These are phyloP conservation scores for Thermochaetoides thermophila DNA, from an alignment of 495 filamentous ascomycete species.

Conservation along the genomic window DNA sequence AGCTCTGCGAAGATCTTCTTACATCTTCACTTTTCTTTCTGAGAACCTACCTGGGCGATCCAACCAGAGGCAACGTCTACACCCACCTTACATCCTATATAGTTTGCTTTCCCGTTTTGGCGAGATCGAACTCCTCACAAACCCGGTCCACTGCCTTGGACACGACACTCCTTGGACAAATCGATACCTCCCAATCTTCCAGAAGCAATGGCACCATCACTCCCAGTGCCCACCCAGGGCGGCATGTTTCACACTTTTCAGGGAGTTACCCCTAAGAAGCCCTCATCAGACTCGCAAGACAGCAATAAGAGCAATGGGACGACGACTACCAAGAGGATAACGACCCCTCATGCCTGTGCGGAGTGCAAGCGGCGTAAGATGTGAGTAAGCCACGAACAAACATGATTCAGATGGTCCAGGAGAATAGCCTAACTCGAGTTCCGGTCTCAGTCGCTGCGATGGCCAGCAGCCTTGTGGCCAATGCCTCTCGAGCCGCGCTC, in stretches of 20 bases:
- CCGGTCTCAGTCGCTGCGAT: constrained; percentile 32
- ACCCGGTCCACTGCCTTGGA: too few relatives aligned
- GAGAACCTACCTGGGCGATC: too few relatives aligned
- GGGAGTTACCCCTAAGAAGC: constrained; percentile 33
- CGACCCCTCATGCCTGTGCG: constrained; percentile 43
- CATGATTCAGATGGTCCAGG: not conserved
- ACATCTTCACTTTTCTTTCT: too few relatives aligned
- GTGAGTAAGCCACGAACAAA: constrained; percentile 14
- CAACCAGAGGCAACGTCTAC: too few relatives aligned
- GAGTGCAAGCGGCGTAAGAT: constrained; percentile 47
- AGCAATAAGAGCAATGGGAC: constrained; percentile 27
- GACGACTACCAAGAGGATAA: constrained; percentile 33
- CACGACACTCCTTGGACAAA: too few relatives aligned
- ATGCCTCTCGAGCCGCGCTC: constrained; percentile 41
- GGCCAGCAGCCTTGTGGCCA: constrained; percentile 44
- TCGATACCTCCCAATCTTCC: too few relatives aligned
- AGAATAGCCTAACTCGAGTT: constrained; percentile 12
- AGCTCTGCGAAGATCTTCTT: constrained; percentile 1
- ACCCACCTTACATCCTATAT: too few relatives aligned
- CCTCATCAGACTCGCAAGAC: constrained; percentile 31
- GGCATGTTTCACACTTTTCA: constrained; percentile 42
- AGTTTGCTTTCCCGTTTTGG: too few relatives aligned
- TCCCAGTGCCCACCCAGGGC: constrained; percentile 33
- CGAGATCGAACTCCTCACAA: too few relatives aligned
- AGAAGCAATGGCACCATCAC: constrained; percentile 33